phyloP scores from a whole-genome alignment of 306 rosid species.

The Lagenaria siceraria region DNA sequence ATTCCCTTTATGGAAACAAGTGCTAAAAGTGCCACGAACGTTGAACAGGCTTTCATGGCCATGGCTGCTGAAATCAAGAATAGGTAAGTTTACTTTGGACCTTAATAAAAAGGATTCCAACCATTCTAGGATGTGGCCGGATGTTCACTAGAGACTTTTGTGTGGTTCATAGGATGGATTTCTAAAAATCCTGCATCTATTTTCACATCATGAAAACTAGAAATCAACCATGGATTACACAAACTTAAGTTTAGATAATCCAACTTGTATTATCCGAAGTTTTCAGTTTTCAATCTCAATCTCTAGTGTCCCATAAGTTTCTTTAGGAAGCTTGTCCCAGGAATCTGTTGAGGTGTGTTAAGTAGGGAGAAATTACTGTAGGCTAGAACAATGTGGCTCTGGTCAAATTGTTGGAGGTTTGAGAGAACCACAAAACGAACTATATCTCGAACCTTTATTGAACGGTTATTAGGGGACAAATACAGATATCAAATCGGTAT shows the following conservation, averaged over 20 bases:
- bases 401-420: neutral
- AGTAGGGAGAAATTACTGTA: neutral
- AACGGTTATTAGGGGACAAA: neutral
- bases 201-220: neutral
- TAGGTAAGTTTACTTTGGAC: conserved; percentile 22
- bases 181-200: neutral
- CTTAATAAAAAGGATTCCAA: neutral
- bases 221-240: neutral
- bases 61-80: conserved; percentile 71
- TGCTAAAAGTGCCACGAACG: conserved; percentile 59
- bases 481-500: neutral
- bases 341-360: neutral
- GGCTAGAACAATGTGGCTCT: neutral
- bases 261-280: neutral
- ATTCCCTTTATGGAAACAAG: conserved; percentile 79
- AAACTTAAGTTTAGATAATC: neutral
- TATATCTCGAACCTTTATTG: too few relatives aligned
- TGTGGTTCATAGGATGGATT: neutral
- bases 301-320: neutral
- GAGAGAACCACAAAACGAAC: neutral
- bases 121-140: neutral
- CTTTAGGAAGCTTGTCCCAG: neutral
- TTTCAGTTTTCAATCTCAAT: neutral
- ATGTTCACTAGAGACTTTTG: neutral
- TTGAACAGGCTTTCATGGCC: conserved; percentile 82